Evolutionary conservation across 2,329 filamentous ascomycete genomes (phyloP).

Genomic region (Colletotrichum paranaense): DNA sequence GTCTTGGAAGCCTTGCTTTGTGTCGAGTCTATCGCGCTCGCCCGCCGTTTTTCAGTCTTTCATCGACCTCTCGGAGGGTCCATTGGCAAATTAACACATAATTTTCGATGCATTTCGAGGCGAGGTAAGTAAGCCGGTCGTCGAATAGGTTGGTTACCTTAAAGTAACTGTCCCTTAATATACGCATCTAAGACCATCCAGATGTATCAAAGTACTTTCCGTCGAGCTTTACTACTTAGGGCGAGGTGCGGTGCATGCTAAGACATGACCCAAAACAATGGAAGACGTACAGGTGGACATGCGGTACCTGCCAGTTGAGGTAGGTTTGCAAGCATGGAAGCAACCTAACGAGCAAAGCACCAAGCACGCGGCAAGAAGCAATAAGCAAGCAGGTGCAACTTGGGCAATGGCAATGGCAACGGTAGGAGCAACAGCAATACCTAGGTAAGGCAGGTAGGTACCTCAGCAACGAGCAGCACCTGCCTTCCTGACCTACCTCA

Average conservation of each 20-base stretch:
- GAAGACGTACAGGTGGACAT: neutral
- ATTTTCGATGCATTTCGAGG: no score
- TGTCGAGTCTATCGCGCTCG: no score
- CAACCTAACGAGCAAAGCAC: neutral
- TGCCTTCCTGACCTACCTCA: neutral
- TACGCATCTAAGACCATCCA: conserved; percentile 4
- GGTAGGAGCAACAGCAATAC: neutral
- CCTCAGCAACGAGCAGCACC: neutral
- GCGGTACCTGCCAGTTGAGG: no score
- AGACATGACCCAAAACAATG: conserved; percentile 13
- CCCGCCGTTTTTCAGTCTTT: no score
- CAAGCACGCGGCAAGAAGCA: neutral
- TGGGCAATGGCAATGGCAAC: neutral
- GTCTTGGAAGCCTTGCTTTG: no score
- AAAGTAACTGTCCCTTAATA: neutral
- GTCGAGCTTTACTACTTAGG: conserved; percentile 21
- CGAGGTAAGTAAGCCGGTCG: neutral
- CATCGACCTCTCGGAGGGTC: no score
- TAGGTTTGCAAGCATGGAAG: neutral
- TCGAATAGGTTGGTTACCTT: no score
- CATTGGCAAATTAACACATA: no score
- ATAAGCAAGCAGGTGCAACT: neutral
- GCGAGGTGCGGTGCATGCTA: conserved; percentile 23
- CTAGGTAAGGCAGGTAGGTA: no score
- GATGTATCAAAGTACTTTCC: neutral